Base-by-base conservation (phyloP, 495 filamentous ascomycete genomes). In the Neurospora sp. region DNA sequence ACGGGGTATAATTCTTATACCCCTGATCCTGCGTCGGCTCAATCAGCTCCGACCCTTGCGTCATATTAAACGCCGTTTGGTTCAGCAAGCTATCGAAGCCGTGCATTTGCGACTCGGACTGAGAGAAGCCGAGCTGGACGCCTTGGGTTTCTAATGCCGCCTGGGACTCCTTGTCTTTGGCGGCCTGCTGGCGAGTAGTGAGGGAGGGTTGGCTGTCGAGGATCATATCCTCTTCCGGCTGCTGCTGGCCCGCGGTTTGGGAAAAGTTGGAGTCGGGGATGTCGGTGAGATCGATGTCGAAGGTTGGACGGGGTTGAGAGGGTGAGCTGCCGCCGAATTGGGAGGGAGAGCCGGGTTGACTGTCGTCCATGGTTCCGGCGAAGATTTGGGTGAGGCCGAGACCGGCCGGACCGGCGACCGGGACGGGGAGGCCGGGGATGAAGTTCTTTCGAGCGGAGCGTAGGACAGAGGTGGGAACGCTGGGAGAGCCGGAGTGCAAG, bases 321-420 rank as follows among this genome's bases (percentile, higher is more conserved):
- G 83, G 81, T 3, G 79, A 82, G 42, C 44, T 37, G 3, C 53
- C 53, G 53, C 12, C 65, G n/a, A 69, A 48, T 16, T 72, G 72
- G 38, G 74, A 70, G 5, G 74, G 74, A 7, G 76, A 75, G 12
- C 77, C 81, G 69, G 71, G 74, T 78, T 85, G 82, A 72, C 87
- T 89, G 40, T 92, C 88, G 69, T 90, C 92, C 87, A 98, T 90
- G 2, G 94, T 98, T 37, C 92, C 93, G n/a, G 92, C 91, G 79
- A 97, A 98, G 70, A 93, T 93, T 79, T 98, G 94, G 5, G 94
- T 97, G 69, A 97, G 85, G 53, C 94, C 92, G 71, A 97, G 80
- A 3, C 87, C 87, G 38, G 84, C 87, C 44, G 90, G 87, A 37
- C 84, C 84, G 73, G 83, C 83, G 20, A 82, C 81, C 5, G 83